Evolutionary conservation across 306 rosid species (phyloP).

Genomic region (Rubus idaeus): DNA sequence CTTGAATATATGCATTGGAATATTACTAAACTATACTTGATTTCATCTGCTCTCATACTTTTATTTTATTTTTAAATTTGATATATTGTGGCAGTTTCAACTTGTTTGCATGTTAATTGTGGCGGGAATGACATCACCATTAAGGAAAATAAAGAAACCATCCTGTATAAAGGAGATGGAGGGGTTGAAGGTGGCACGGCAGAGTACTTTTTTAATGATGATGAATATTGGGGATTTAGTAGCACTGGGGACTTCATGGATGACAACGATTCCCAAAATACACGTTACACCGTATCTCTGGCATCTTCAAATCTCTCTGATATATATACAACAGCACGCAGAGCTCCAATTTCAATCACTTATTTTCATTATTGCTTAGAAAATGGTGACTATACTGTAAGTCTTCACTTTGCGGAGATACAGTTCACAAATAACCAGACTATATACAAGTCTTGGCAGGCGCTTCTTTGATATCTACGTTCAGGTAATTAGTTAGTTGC

Average conservation of each 20-base stretch:
- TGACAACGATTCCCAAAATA: slow-evolving; percentile 32
- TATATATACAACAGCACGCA: slow-evolving; percentile 54
- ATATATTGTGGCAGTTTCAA: slow-evolving; percentile 53
- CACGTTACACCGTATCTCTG: slow-evolving; percentile 34
- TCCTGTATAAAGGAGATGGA: slow-evolving; percentile 34
- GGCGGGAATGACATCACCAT: slow-evolving; percentile 45
- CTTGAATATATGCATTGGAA: background rate
- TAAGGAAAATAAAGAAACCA: slow-evolving; percentile 15
- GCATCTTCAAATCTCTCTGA: slow-evolving; percentile 43
- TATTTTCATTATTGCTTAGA: slow-evolving; percentile 75
- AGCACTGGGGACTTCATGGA: slow-evolving; percentile 47
- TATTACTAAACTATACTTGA: background rate
- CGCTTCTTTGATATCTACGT: slow-evolving; percentile 61
- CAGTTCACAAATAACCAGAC: slow-evolving; percentile 52
- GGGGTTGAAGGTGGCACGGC: slow-evolving; percentile 38
- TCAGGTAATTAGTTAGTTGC: slow-evolving; percentile 45
- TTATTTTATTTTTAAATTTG: background rate
- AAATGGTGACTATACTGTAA: slow-evolving; percentile 59
- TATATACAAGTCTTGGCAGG: slow-evolving; percentile 53
- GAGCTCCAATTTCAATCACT: slow-evolving; percentile 56
- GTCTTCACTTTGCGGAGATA: slow-evolving; percentile 68
- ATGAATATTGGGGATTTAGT: slow-evolving; percentile 40
- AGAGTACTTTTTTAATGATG: background rate
- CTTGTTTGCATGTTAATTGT: slow-evolving; percentile 58
- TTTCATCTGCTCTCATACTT: slow-evolving; percentile 5